Base-by-base conservation (phyloP, 164 flowering plant species). In the Stephania japonica region DNA sequence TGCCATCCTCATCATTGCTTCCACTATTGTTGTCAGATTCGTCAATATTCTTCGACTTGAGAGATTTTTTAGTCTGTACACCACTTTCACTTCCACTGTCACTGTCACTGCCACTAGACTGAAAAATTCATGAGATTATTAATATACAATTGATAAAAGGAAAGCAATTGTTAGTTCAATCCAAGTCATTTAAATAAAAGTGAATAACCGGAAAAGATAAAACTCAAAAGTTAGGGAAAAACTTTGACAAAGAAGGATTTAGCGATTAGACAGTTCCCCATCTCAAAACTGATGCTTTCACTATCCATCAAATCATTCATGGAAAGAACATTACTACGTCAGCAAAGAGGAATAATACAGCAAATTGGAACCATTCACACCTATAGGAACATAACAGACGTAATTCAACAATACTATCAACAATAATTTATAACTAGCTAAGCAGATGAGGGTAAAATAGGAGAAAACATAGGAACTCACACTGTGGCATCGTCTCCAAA, bases 11-110 rank as follows among this genome's bases (percentile, higher is more conserved):
- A 68, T 84, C 85, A 75, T 72, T 84, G 85, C 86, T 88, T 69
- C 83, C 85, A 63, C 69, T 79, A 69, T 83, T 78, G 73, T 84
- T 82, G 67, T 84, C 83, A 67, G 85, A 86, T 12, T 81, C 81
- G 26, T 80, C 83, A 62, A 65, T 69, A 78, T 82, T 78, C 76
- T 77, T 84, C 70, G 83, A 78, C 70, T 82, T 76, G n/a, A 74
- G 53, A 74, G 83, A 81, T 62, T 78, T 85, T 75, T 80, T 78
- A 62, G 84, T 78, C 61, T 78, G 80, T 42, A 80, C 78, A 23
- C 85, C 86, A 81, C 91, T 88, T 80, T 87, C 94, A 75, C 91
- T 88, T 70, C 89, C 92, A 81, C 91, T 88, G 79, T 86, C 94
- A 75, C 91, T 88, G 68, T 88, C 92, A 81, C 94, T 90, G 68